A percentile compares a stretch with the other conserved stretches of the same genome.
Evolutionary conservation across 1,284 basidiomycete genomes (phyloP).

Genomic region (Microbotryum intermedium): DNA sequence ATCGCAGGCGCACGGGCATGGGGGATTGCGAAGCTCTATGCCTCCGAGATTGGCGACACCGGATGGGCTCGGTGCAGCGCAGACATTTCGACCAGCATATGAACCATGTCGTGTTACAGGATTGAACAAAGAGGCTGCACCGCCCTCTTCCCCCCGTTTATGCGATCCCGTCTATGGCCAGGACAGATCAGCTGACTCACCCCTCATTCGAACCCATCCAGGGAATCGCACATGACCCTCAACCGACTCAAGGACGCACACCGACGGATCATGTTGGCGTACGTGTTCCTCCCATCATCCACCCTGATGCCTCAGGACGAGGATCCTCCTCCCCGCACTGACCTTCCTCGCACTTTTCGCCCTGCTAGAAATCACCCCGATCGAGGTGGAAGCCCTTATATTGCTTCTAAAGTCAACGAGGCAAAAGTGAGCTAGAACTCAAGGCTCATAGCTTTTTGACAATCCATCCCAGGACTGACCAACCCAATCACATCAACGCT

Average conservation of each 20-base stretch:
- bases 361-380: conserved; percentile 71
- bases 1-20: background rate
- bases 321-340: background rate
- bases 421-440: conserved; percentile 43
- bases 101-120: no score
- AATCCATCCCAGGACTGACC: background rate
- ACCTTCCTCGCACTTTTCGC: background rate
- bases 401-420: conserved; percentile 97
- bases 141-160: no score
- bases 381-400: conserved; percentile 86
- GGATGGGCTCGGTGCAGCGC: no score
- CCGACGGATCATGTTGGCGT: conserved; percentile 78
- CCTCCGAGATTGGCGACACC: background rate
- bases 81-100: no score
- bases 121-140: background rate
- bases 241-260: conserved; percentile 78
- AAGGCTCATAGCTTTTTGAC: background rate
- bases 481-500: no score
- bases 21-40: background rate
- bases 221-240: conserved; percentile 65
- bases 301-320: background rate
- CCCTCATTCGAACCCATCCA: conserved; percentile 36
- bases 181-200: background rate
- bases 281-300: background rate
- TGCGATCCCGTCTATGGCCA: no score